Conservation (phyloP, 768 basidiomycete genomes). For the Cubamyces lactineus region DNA sequence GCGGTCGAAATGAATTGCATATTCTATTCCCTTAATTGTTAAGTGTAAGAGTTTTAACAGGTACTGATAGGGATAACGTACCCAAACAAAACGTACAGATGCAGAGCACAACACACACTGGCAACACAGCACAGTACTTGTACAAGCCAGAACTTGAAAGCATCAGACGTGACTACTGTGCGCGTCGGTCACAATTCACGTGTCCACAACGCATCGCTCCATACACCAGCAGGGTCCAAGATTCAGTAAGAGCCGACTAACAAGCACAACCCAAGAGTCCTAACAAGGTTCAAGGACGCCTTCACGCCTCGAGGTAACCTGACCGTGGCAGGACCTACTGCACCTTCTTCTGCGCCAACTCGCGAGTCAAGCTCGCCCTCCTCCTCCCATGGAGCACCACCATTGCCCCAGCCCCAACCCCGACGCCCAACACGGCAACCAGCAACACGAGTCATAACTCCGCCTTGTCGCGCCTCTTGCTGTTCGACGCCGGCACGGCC, state of each 20-base stretch:
- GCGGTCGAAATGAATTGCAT: too few relatives aligned
- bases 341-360: not conserved
- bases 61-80: too few relatives aligned
- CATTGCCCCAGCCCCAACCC: not conserved
- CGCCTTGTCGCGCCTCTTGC: conserved; percentile 4
- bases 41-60: too few relatives aligned
- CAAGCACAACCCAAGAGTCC: not conserved
- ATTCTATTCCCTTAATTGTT: too few relatives aligned
- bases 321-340: not conserved
- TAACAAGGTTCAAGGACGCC: not conserved
- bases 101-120: too few relatives aligned
- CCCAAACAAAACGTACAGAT: too few relatives aligned
- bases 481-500: conserved; percentile 28
- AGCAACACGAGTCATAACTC: conserved; percentile 23
- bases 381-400: not conserved
- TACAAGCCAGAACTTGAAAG: too few relatives aligned
- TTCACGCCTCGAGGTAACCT: not conserved
- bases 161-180: not conserved
- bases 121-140: too few relatives aligned
- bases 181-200: conserved; percentile 11
- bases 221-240: too few relatives aligned
- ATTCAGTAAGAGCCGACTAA: not conserved
- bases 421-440: not conserved
- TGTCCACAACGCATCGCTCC: conserved; percentile 1
- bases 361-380: not conserved